Conservation (phyloP, 108 stramenopile species). For the Skeletonema menzelii region DNA sequence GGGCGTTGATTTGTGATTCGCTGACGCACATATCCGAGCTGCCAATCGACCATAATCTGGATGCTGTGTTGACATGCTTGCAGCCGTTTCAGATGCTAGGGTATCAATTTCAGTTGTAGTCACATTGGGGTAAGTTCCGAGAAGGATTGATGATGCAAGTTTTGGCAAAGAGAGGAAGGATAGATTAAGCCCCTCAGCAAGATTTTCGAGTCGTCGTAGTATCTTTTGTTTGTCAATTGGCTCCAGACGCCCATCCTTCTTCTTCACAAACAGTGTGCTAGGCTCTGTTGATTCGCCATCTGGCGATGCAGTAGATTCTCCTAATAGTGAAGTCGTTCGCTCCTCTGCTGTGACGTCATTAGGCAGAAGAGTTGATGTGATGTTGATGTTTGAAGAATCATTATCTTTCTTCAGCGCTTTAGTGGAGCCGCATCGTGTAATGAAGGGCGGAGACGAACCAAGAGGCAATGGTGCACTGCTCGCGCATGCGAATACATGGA, state of each 20-base stretch:
- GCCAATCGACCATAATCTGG: conserved; percentile 92
- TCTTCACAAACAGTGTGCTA: not conserved
- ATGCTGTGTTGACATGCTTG: conserved; percentile 93
- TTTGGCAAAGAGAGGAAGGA: conserved; percentile 47
- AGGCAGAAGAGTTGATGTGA: not conserved
- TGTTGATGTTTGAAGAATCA: not conserved
- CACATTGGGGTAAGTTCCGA: conserved; percentile 88
- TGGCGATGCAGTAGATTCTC: not conserved
- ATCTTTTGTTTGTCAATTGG: conserved; percentile 31
- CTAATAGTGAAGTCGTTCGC: not conserved
- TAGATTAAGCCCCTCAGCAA: conserved; percentile 51
- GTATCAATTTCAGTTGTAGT: conserved; percentile 91
- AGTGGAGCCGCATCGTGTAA: not conserved
- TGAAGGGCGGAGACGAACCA: not conserved
- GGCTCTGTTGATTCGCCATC: not conserved
- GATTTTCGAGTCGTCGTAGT: conserved; percentile 35
- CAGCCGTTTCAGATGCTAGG: conserved; percentile 94
- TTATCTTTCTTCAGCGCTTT: conserved; percentile 1
- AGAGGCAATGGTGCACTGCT: not conserved
- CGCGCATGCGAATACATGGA: not conserved
- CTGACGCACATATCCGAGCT: conserved; percentile 84
- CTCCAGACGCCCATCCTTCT: not conserved
- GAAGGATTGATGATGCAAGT: conserved; percentile 60
- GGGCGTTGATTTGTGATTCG: conserved; percentile 88
- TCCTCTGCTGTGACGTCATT: not conserved